Percentiles rank a stretch among this genome's conserved stretches.
Evolutionary conservation across 495 filamentous ascomycete species (phyloP).

Genomic region (Pseudotulostoma volvatum): DNA sequence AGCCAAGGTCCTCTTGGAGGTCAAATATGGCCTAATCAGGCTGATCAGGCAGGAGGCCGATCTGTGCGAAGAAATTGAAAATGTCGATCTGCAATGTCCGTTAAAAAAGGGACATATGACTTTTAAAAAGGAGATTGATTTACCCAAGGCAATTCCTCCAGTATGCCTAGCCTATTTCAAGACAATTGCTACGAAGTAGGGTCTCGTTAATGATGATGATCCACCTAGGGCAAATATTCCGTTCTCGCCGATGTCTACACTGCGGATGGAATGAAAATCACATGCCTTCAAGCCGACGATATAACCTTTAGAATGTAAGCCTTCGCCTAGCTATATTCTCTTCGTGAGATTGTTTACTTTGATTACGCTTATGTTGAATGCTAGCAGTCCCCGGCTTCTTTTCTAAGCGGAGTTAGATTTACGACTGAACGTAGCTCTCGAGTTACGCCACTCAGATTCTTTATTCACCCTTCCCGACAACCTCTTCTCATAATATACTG

Average conservation of each 20-base stretch:
- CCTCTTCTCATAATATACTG: no score
- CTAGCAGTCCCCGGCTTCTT: no score
- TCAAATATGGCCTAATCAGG: conserved; percentile 89
- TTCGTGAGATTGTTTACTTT: background rate
- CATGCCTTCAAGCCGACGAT: conserved; percentile 55
- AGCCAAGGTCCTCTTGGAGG: conserved; percentile 60
- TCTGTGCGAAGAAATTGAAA: conserved; percentile 73
- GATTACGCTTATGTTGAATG: background rate
- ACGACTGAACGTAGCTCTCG: no score
- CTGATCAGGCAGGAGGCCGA: conserved; percentile 63
- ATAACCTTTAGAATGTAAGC: conserved; percentile 6
- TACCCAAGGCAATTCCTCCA: conserved; percentile 79
- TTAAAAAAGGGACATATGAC: conserved; percentile 56
- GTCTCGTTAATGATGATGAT: no score
- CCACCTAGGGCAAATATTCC: conserved; percentile 64
- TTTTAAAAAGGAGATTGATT: conserved; percentile 63
- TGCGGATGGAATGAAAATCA: conserved; percentile 50
- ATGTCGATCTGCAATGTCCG: conserved; percentile 81
- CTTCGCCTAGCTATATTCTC: background rate
- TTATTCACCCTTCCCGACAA: no score
- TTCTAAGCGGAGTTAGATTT: no score
- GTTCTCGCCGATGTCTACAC: conserved; percentile 74
- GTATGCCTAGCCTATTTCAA: conserved; percentile 34
- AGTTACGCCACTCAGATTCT: no score
- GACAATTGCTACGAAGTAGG: background rate